Evolutionary conservation across 805 yeast genomes (phyloP), one percentile per base, ranked within the genome.

Genomic region (Pichia kluyveri): DNA sequence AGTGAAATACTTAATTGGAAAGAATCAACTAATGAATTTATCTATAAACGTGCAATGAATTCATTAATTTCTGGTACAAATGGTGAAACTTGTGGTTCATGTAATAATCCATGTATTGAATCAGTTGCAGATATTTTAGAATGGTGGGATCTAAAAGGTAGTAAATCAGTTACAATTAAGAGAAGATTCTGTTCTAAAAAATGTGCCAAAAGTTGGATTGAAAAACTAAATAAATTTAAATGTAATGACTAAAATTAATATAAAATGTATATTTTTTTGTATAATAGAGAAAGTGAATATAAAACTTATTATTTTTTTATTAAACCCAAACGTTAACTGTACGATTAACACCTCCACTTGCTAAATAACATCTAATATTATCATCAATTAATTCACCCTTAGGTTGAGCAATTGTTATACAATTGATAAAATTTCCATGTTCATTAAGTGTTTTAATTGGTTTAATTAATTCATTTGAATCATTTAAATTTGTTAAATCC

Each of bases 391-490:
- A 65, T 12, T 53, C 51, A 43, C 47, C 56, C 9, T 48, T 42
- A 0, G 79, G 71, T 0, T 69, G 59, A 0, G 86, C 84, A 70
- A 80, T 76, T 19, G 61, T 66, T 9, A 88, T 66, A 43, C 77
- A 71, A 54, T 80, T 85, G 3, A 89, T 76, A 63, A 89, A 90
- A 28, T 86, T 89, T n/a, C 78, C 81, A 62, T 88, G 96, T 0
- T 76, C 80, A 3, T 60, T 62, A 42, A 87, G 68, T 1, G 78
- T 54, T 11, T 44, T 49, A 8, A 53, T 43, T 26, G 54, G 54
- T 15, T 40, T 17, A 15, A 54, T 37, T 17, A 39, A n/a, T 10
- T 51, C 36, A 4, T 12, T 74, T 67, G 28, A 56, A 57, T 40
- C 45, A 23, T 60, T 32, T 42, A 42, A 30, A 10, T 30, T 49